Percentiles rank a stretch among this genome's conserved stretches.
Conservation (phyloP, 2,329 filamentous ascomycete species). For the Stromatinia cepivora region DNA sequence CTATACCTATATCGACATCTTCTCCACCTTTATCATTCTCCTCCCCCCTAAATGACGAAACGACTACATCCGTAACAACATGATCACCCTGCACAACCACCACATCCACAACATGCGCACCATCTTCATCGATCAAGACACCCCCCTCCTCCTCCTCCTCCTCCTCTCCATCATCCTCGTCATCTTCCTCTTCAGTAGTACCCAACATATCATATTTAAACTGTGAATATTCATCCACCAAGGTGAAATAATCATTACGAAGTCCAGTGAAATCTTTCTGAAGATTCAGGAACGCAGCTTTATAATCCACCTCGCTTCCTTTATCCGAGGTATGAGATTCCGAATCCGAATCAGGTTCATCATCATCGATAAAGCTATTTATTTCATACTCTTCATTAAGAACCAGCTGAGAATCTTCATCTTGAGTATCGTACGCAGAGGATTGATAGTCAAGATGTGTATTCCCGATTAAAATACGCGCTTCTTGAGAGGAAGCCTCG, state of each 20-base stretch:
- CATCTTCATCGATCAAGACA: not conserved
- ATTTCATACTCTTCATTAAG: constrained; percentile 34
- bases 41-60: not conserved
- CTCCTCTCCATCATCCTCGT: not conserved
- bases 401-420: constrained; percentile 24
- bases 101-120: constrained; percentile 1
- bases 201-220: not conserved
- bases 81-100: not conserved
- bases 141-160: not conserved
- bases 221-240: not conserved
- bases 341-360: constrained; percentile 23
- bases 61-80: not conserved
- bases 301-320: not conserved
- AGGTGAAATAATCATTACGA: not conserved
- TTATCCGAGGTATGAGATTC: not conserved
- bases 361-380: constrained; percentile 36
- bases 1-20: not conserved
- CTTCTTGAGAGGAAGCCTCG: constrained; percentile 13
- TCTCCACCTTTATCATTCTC: too few relatives aligned
- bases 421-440: constrained; percentile 39
- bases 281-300: not conserved
- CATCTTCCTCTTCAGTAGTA: not conserved
- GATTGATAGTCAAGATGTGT: constrained; percentile 34
- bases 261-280: not conserved
- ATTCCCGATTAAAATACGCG: constrained; percentile 23